Conservation (phyloP, 345 rosid genomes). For the Euphorbia tirucalli region DNA sequence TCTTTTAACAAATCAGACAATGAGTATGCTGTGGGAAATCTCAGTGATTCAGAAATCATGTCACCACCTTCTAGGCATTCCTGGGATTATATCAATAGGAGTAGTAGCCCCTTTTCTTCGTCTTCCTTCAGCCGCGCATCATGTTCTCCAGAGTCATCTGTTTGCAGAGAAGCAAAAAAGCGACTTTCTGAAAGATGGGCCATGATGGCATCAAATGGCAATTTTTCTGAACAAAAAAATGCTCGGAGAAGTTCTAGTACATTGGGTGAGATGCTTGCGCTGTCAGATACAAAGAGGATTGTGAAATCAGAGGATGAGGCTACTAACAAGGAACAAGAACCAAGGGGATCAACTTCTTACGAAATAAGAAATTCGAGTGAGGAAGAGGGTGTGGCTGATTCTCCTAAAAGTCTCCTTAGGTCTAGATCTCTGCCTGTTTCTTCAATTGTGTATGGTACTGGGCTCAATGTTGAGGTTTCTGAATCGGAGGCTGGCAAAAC, state of each 20-base stretch:
- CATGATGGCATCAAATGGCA: constrained; percentile 67
- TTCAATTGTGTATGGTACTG: constrained; percentile 38
- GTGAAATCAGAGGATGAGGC: constrained; percentile 38
- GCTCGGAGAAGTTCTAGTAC: constrained; percentile 65
- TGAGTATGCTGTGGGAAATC: constrained; percentile 56
- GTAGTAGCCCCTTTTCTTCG: constrained; percentile 63
- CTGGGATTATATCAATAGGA: constrained; percentile 73
- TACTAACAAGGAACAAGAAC: constrained; percentile 38
- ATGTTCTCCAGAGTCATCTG: constrained; percentile 88
- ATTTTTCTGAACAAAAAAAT: constrained; percentile 46
- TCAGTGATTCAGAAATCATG: constrained; percentile 69
- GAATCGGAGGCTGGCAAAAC: constrained; percentile 39
- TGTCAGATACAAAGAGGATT: constrained; percentile 53
- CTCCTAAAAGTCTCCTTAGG: constrained; percentile 58
- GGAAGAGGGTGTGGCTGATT: constrained; percentile 39
- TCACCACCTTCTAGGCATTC: constrained; percentile 84
- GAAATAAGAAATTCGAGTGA: constrained; percentile 37
- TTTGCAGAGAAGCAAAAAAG: constrained; percentile 71
- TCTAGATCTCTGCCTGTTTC: constrained; percentile 80
- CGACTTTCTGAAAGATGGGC: constrained; percentile 97
- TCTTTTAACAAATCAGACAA: constrained; percentile 70
- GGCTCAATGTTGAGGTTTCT: constrained; percentile 46
- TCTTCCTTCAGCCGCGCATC: constrained; percentile 70
- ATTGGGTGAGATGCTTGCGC: constrained; percentile 94
- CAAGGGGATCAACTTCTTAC: constrained; percentile 53